Evolutionary conservation across 163 green algal genomes (phyloP).

Genomic region (Trebouxia gelatinosa): DNA sequence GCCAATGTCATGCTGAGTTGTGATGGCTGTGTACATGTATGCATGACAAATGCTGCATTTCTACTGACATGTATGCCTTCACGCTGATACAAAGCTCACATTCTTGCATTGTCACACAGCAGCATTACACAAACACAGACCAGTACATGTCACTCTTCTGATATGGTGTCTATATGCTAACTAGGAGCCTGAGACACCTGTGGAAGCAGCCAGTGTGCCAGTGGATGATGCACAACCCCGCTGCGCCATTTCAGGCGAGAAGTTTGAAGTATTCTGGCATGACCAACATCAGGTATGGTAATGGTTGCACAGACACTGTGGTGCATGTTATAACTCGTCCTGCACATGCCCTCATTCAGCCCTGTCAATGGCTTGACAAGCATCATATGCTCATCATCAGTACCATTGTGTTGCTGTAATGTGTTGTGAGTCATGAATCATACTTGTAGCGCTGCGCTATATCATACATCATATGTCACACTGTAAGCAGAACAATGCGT

Average conservation of each 20-base stretch:
- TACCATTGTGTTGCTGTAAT: no score
- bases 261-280: conserved; percentile 73
- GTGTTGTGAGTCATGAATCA: no score
- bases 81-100: background rate
- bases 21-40: background rate
- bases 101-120: background rate
- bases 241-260: conserved; percentile 67
- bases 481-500: no score
- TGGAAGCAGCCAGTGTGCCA: conserved; percentile 40
- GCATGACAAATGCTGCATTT: background rate
- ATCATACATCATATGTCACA: no score
- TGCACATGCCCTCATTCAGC: no score
- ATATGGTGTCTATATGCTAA: background rate
- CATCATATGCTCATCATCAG: no score
- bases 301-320: no score
- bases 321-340: no score
- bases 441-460: no score
- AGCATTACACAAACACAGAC: background rate
- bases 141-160: background rate
- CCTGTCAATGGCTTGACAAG: no score
- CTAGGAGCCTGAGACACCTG: background rate
- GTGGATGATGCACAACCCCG: conserved; percentile 56
- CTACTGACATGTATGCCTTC: background rate
- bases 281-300: conserved; percentile 32
- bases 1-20: background rate